A percentile compares a stretch with the other conserved stretches of the same genome.
phyloP scores from a whole-genome alignment of 2,329 filamentous ascomycete species.

The Phoma herbarum region DNA sequence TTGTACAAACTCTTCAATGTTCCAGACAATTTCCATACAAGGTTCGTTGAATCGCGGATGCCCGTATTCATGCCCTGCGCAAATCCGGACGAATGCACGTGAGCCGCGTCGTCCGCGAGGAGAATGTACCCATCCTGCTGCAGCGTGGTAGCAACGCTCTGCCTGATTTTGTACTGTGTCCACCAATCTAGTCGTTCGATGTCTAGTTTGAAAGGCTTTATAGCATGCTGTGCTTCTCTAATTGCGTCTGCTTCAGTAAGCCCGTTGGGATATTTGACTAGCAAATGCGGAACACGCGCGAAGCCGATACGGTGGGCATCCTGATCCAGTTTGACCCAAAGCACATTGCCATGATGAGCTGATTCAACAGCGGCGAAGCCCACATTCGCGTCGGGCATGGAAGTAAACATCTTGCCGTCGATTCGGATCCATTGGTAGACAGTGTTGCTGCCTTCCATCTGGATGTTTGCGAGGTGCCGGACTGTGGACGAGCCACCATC shows the following conservation, averaged over 20 bases:
- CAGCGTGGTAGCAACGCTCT: neutral
- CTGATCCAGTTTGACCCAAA: neutral
- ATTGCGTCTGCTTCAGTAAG: neutral
- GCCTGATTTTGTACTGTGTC: neutral
- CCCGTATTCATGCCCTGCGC: neutral
- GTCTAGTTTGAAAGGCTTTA: neutral
- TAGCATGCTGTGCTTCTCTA: neutral
- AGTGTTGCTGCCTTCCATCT: neutral
- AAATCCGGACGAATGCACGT: neutral
- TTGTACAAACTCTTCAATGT: neutral
- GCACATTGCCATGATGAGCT: neutral
- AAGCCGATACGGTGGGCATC: neutral
- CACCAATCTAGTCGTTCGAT: neutral
- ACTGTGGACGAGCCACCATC: neutral
- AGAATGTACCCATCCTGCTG: neutral
- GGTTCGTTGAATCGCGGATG: neutral
- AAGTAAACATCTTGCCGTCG: neutral
- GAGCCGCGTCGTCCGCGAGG: neutral
- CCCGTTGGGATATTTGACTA: neutral
- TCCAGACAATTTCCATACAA: neutral
- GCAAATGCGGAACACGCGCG: too few species aligned
- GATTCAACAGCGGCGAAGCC: neutral
- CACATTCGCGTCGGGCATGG: neutral
- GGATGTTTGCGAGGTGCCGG: neutral
- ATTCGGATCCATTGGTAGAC: neutral